Evolutionary conservation across 306 rosid genomes (phyloP), one percentile per base, ranked within the genome.

Genomic region (Hippophae rhamnoides): DNA sequence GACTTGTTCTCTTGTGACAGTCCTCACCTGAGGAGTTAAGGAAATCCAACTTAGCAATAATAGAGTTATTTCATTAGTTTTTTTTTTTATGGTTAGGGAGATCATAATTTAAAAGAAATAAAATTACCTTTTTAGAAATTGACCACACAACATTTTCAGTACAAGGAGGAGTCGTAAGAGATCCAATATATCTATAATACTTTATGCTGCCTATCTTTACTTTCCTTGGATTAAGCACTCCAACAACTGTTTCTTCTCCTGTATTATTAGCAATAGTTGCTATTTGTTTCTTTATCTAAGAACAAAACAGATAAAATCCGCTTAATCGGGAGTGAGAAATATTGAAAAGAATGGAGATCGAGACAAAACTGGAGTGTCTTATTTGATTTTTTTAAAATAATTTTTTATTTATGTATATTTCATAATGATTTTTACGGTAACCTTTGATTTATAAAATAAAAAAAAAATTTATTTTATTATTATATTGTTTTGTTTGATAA

Each of bases 101-200:
- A 18, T 18, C 31, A 60, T 6, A 27, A 31, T 27, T 6, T 10
- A 45, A 52, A 55, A 31, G 4, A 53, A 13, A 10, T 13, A 43
- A 13, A 10, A 52, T 5, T 25, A 70, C 84, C 81, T 72, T 27
- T 58, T 41, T 38, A 18, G 69, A 41, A 0, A 89, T 58, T 43
- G 83, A 82, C 97, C 95, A 89, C 50, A 69, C 9, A 44, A 86
- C 75, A 78, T 82, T 71, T 67, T 76, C 71, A 43, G 78, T 52
- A 63, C 97, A 86, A 13, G 90, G 86, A n/a, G 97, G 97, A 56
- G 40, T 12, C 5, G 97, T 89, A 1, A 89, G 74, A 1, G 97
- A 89, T 14, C 97, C 97, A 43, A 80, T 47, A 44, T 84, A 89
- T 65, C 84, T 75, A 68, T 86, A 89, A 66, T 84, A 80, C 6